phyloP scores from a whole-genome alignment of 768 basidiomycete genomes.

The Lentinula sp. region DNA sequence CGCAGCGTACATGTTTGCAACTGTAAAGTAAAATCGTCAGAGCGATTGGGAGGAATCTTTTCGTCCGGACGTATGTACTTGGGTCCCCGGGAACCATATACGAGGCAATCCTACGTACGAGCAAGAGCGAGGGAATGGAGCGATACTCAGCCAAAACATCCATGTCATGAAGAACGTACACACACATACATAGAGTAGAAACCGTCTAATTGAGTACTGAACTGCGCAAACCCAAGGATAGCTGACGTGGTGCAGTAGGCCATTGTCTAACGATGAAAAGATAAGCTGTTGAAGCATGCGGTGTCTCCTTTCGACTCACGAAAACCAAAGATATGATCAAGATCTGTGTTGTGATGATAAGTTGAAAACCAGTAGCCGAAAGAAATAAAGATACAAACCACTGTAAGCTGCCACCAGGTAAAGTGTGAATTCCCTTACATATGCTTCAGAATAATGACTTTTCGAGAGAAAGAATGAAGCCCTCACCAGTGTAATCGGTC shows the following conservation, averaged over 20 bases:
- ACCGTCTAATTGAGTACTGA: constrained; percentile 5
- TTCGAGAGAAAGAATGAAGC: background rate
- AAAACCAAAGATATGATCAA: constrained; percentile 17
- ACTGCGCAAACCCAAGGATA: constrained; percentile 13
- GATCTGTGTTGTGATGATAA: constrained; percentile 12
- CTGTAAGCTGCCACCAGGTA: constrained; percentile 19
- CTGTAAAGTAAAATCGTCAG: constrained; percentile 17
- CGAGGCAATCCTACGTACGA: constrained; percentile 19
- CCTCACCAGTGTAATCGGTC: constrained; percentile 18
- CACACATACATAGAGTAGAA: constrained; percentile 5
- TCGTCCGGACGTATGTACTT: background rate
- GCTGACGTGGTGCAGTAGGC: constrained; percentile 7
- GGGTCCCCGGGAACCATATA: constrained; percentile 25
- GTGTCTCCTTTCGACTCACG: constrained; percentile 3
- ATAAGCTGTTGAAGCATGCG: background rate
- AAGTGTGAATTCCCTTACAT: constrained; percentile 11
- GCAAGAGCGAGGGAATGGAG: background rate
- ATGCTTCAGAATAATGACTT: background rate
- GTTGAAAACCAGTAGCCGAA: constrained; percentile 1
- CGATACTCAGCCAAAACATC: background rate
- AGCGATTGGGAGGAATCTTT: background rate
- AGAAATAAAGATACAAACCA: constrained; percentile 8
- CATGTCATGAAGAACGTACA: background rate
- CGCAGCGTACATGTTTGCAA: constrained; percentile 27
- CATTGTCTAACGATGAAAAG: background rate